phyloP scores from a whole-genome alignment of 768 basidiomycete genomes.

The Lentinula edodes region DNA sequence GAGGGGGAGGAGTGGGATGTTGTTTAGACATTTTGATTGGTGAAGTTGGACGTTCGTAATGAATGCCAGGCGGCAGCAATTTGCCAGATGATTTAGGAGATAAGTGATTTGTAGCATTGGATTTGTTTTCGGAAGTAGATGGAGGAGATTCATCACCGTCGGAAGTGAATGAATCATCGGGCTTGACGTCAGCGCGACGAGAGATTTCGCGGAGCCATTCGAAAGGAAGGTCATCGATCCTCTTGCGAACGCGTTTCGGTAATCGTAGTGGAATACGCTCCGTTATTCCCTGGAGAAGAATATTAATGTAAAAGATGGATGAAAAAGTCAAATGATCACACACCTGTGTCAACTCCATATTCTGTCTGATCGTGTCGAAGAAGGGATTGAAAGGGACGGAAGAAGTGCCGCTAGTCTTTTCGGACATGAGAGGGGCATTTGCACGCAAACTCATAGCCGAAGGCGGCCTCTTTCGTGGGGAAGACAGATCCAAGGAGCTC shows the following conservation, averaged over 20 bases:
- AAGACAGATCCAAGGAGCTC: constrained; percentile 6
- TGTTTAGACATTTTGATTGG: background rate
- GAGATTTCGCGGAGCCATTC: constrained; percentile 75
- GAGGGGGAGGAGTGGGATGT: background rate
- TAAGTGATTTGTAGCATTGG: background rate
- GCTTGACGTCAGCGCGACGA: constrained; percentile 32
- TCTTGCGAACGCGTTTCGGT: constrained; percentile 40
- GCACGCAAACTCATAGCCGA: background rate
- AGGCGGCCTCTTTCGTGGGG: constrained; percentile 8
- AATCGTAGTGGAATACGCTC: constrained; percentile 77
- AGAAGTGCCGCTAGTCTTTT: constrained; percentile 11
- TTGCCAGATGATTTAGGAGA: background rate
- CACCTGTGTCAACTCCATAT: constrained; percentile 62
- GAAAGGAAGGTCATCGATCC: constrained; percentile 75
- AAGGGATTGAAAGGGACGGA: constrained; percentile 74
- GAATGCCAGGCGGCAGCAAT: background rate
- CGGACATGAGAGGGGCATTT: background rate
- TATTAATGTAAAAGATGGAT: too few relatives aligned
- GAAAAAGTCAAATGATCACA: constrained; percentile 21
- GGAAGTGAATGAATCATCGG: constrained; percentile 20
- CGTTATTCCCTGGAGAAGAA: constrained; percentile 45
- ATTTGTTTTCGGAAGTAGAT: constrained; percentile 12
- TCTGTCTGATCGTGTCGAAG: constrained; percentile 90
- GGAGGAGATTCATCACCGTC: constrained; percentile 23
- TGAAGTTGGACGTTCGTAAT: background rate